A percentile compares a stretch with the other conserved stretches of the same genome.
These are phyloP conservation scores for Cordyceps fumosorosea DNA, from an alignment of 2,329 filamentous ascomycete species.

Conservation along the genomic window DNA sequence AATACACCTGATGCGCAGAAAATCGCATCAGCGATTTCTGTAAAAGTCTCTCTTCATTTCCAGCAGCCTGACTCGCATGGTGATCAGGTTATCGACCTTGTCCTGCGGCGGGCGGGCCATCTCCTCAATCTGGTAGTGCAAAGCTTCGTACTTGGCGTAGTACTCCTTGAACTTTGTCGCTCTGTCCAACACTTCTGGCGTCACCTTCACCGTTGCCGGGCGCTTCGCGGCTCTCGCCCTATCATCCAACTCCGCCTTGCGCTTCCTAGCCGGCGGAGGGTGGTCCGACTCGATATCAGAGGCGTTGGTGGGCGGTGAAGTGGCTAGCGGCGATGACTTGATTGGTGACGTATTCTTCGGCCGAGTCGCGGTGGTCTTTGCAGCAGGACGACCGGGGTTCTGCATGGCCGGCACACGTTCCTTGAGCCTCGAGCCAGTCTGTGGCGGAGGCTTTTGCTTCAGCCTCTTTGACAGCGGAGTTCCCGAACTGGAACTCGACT, in stretches of 20 bases:
- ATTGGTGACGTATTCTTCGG: constrained; percentile 50
- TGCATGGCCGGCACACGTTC: constrained; percentile 10
- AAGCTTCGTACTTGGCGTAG: constrained; percentile 50
- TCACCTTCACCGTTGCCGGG: constrained; percentile 19
- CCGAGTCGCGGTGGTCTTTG: constrained; percentile 22
- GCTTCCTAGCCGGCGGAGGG: constrained; percentile 33
- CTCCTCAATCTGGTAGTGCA: constrained; percentile 49
- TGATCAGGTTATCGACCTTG: constrained; percentile 43
- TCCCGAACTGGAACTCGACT: constrained; percentile 54
- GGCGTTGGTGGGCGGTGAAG: constrained; percentile 58
- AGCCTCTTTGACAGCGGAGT: constrained; percentile 52
- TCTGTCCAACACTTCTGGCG: constrained; percentile 41
- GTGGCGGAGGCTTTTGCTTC: constrained; percentile 40
- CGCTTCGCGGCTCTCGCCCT: constrained; percentile 28
- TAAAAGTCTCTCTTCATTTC: constrained; percentile 56
- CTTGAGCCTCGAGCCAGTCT: constrained; percentile 25
- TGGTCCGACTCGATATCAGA: constrained; percentile 50
- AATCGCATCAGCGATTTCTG: constrained; percentile 23
- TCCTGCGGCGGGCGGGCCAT: constrained; percentile 44
- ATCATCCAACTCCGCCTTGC: constrained; percentile 29
- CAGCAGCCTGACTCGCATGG: constrained; percentile 48
- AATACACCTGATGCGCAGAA: neutral
- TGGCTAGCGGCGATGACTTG: constrained; percentile 60
- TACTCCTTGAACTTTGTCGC: constrained; percentile 49
- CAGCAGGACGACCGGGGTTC: neutral